Evolutionary conservation across 2,329 filamentous ascomycete species (phyloP).

Genomic region (Penicillium polonicum): DNA sequence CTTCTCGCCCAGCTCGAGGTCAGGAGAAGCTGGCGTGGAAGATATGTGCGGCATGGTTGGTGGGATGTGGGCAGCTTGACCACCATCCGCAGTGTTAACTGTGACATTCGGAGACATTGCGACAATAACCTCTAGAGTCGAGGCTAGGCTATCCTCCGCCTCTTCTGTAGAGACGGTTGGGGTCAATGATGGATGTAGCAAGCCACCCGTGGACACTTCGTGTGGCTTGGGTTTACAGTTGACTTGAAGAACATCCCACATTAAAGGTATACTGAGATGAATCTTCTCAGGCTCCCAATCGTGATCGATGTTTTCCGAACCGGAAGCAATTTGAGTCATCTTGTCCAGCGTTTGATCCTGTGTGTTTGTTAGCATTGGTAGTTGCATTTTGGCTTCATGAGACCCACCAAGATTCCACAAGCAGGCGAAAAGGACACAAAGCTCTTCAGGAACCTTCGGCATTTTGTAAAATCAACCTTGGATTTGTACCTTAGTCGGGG

Average conservation of each 20-base stretch:
- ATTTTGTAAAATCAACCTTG: slow-evolving; percentile 54
- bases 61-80: slow-evolving; percentile 49
- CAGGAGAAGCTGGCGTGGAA: slow-evolving; percentile 15
- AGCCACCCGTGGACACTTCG: slow-evolving; percentile 38
- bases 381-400: background rate
- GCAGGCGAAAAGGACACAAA: slow-evolving; percentile 51
- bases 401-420: slow-evolving; percentile 48
- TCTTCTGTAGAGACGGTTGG: slow-evolving; percentile 36
- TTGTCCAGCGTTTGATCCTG: slow-evolving; percentile 51
- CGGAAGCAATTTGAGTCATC: slow-evolving; percentile 52
- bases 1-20: slow-evolving; percentile 20
- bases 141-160: slow-evolving; percentile 36
- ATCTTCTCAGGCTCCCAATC: slow-evolving; percentile 56
- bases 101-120: slow-evolving; percentile 53
- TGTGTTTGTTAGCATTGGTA: slow-evolving; percentile 7
- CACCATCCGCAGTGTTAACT: slow-evolving; percentile 54
- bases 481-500: slow-evolving; percentile 52
- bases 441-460: slow-evolving; percentile 50
- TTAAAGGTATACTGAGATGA: slow-evolving; percentile 53
- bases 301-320: slow-evolving; percentile 50
- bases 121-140: slow-evolving; percentile 50
- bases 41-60: slow-evolving; percentile 19
- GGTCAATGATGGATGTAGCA: slow-evolving; percentile 46
- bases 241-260: slow-evolving; percentile 55
- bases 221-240: slow-evolving; percentile 43